A percentile compares a stretch with the other conserved stretches of the same genome.
These are phyloP conservation scores for Claviceps maximensis DNA, from an alignment of 2,329 filamentous ascomycete genomes.

Conservation along the genomic window DNA sequence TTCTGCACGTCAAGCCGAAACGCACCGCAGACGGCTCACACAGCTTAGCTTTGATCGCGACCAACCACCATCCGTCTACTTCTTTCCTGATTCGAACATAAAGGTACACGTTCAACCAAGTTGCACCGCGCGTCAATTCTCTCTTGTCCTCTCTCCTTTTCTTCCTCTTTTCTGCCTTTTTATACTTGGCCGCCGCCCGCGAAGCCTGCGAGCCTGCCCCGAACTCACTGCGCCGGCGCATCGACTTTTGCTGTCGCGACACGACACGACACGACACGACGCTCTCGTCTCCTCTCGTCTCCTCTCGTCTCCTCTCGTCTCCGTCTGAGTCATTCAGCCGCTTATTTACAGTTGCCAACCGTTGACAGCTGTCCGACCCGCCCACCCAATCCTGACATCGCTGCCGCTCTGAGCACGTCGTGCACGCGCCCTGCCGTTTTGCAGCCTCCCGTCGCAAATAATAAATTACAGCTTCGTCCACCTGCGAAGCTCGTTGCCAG, in stretches of 20 bases:
- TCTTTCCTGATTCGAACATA: neutral
- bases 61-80: slow-evolving; percentile 5
- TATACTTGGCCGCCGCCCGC: neutral
- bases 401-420: neutral
- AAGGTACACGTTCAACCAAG: neutral
- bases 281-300: too few relatives aligned
- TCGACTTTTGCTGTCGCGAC: neutral
- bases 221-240: slow-evolving; percentile 1
- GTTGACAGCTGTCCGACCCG: slow-evolving; percentile 1
- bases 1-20: neutral
- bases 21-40: slow-evolving; percentile 4
- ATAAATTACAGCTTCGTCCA: neutral
- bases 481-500: neutral
- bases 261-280: too few relatives aligned
- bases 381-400: neutral
- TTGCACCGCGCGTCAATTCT: neutral
- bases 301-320: too few relatives aligned
- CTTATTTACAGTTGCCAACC: slow-evolving; percentile 3
- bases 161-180: neutral
- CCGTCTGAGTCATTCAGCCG: neutral
- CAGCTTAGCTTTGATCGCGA: slow-evolving; percentile 6
- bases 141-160: neutral
- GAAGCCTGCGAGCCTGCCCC: neutral
- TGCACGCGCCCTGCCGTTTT: neutral
- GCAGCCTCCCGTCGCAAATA: neutral